These are phyloP conservation scores for Neofusicoccum umdonicola DNA, from an alignment of 2,329 filamentous ascomycete species.

Conservation along the genomic window DNA sequence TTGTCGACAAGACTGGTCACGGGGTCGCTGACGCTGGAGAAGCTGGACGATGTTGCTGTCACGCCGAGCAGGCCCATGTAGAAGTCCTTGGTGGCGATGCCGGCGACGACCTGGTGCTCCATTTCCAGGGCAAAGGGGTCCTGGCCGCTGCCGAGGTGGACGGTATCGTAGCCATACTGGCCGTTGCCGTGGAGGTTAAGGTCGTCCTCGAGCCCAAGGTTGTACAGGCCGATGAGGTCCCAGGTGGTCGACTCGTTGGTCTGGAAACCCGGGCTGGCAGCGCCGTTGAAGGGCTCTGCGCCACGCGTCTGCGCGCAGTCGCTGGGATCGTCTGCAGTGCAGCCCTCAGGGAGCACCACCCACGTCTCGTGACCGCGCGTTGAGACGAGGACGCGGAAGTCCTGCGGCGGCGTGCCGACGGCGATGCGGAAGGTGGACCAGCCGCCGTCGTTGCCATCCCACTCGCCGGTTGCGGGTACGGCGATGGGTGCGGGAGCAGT, in stretches of 20 bases:
- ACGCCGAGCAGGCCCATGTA: conserved; percentile 22
- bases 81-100: conserved; percentile 29
- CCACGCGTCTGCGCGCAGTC: conserved; percentile 31
- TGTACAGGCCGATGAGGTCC: conserved; percentile 32
- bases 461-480: conserved; percentile 18
- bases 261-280: conserved; percentile 33
- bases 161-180: conserved; percentile 32
- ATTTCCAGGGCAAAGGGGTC: conserved; percentile 24
- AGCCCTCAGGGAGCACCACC: conserved; percentile 34
- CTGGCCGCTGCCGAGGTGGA: conserved; percentile 28
- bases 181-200: conserved; percentile 28
- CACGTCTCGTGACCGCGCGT: conserved; percentile 31
- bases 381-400: conserved; percentile 34
- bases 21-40: conserved; percentile 27
- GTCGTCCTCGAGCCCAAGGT: conserved; percentile 30
- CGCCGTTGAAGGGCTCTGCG: conserved; percentile 29
- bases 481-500: too few relatives aligned
- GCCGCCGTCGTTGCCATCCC: conserved; percentile 41
- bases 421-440: conserved; percentile 43
- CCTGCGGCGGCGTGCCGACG: conserved; percentile 39
- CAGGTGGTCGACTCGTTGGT: conserved; percentile 30
- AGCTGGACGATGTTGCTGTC: conserved; percentile 24
- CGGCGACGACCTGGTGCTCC: conserved; percentile 30
- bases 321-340: conserved; percentile 26
- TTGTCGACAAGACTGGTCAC: conserved; percentile 29